Percentiles rank a stretch among this genome's conserved stretches.
Conservation (phyloP, 345 rosid species). For the Populus pruinosa region DNA sequence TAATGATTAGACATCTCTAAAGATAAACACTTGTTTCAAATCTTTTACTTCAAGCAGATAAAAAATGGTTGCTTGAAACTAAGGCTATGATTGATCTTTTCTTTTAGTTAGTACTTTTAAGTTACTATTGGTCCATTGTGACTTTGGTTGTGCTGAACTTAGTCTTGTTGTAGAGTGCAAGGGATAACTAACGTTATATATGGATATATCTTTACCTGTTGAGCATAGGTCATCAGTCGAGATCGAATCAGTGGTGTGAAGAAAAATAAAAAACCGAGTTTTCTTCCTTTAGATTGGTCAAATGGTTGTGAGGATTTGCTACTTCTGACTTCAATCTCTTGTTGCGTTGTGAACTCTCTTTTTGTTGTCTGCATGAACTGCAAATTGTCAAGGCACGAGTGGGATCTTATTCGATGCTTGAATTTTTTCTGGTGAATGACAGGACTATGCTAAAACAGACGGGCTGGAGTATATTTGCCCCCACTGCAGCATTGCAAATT, state of each 20-base stretch:
- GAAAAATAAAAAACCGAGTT: no score
- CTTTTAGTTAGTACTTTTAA: background rate
- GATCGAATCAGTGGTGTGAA: no score
- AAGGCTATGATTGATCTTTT: background rate
- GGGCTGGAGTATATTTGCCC: slow-evolving; percentile 98
- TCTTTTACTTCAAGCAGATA: background rate
- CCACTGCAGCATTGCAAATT: slow-evolving; percentile 80
- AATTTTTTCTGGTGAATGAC: slow-evolving; percentile 26
- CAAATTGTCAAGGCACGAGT: background rate
- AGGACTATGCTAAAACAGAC: slow-evolving; percentile 98
- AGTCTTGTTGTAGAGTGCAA: no score
- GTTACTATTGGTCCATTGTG: background rate
- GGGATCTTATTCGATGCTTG: background rate
- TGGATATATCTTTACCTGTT: no score
- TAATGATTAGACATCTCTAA: background rate
- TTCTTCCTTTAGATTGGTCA: background rate
- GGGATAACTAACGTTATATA: no score
- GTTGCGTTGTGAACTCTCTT: no score
- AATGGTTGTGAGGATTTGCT: background rate
- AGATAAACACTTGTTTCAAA: background rate
- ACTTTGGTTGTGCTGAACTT: no score
- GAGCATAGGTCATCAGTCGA: background rate
- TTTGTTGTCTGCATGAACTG: background rate
- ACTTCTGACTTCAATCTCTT: no score
- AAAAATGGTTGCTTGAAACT: background rate